These are phyloP conservation scores for Gloeophyllum trabeum DNA, from an alignment of 768 basidiomycete genomes.

Conservation along the genomic window DNA sequence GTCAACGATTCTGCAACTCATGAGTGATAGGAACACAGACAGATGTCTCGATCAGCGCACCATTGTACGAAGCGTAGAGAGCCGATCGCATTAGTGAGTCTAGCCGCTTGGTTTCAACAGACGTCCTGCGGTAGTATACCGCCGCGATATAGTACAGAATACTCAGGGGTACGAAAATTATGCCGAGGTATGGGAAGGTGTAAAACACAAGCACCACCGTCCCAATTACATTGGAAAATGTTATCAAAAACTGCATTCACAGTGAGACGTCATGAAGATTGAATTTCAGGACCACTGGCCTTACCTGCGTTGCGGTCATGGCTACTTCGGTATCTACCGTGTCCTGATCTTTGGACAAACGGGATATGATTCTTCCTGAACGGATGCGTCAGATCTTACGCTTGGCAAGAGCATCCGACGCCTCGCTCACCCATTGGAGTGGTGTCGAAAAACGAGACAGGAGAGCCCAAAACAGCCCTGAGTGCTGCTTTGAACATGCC, in stretches of 20 bases:
- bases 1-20: constrained; percentile 41
- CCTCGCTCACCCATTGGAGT: constrained; percentile 44
- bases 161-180: constrained; percentile 43
- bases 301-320: constrained; percentile 34
- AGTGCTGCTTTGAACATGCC: constrained; percentile 46
- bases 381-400: constrained; percentile 2
- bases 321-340: constrained; percentile 41
- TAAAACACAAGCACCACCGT: constrained; percentile 53
- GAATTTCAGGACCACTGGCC: constrained; percentile 1
- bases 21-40: not conserved
- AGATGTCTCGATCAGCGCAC: constrained; percentile 20
- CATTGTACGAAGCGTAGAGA: constrained; percentile 47
- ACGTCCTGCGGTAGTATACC: constrained; percentile 46
- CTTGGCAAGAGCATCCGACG: not conserved
- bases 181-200: constrained; percentile 51
- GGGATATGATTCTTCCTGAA: constrained; percentile 43
- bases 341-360: constrained; percentile 53
- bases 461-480: constrained; percentile 43
- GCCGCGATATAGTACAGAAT: constrained; percentile 42
- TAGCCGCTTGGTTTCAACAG: constrained; percentile 54
- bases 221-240: constrained; percentile 35
- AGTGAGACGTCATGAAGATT: not conserved
- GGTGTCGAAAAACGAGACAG: constrained; percentile 61
- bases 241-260: constrained; percentile 23
- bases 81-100: constrained; percentile 51